Base-by-base conservation (phyloP, 805 yeast genomes). In the Candida qinlingensis region DNA sequence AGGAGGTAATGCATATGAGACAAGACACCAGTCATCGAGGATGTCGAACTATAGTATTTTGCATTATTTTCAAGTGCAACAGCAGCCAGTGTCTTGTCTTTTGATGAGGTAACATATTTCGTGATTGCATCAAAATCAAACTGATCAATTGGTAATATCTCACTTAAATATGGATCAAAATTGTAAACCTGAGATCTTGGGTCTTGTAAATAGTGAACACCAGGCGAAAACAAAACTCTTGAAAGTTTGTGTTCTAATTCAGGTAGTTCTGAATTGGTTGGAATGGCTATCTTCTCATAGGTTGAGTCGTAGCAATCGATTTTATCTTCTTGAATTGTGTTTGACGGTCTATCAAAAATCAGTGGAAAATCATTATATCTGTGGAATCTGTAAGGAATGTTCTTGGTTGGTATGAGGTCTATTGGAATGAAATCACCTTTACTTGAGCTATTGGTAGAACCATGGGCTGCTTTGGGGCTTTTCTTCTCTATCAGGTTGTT, bases 11-110 rank as follows among this genome's bases (percentile, higher is more conserved):
- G 97, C 50, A 92, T 70, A 44, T 90, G 95, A 4, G 82, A 72
- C 41, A 92, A 72, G 1, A 83, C 67, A 1, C 83, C 74, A 0
- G 98, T 91, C 87, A 92, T 77, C 1, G 96, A 86, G 19, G 96
- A 86, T 0, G 98, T 90, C 1, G 97, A 89, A 2, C 95, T 86
- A 49, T 77, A 79, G 61, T 74, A 92, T 44, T 59, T 58, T 7
- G 56, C 53, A 0, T 56, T 43, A 12, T 63, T 52, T 19, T 49
- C 42, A 7, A 57, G 54, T 0, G 92, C 82, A 8, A 85, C 63
- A 5, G 69, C 46, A 1, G 76, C 57, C 42, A 92, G 69, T 0
- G 59, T 59, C 10, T 60, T 51, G 67, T 92, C 97, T 57, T 78
- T 78, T 4, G 87, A 78, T 0, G 96, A 82, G 0, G 88, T 75